Evolutionary conservation across 495 filamentous ascomycete genomes (phyloP), one percentile per base, ranked within the genome.

Genomic region (Penicillium chermesinum): DNA sequence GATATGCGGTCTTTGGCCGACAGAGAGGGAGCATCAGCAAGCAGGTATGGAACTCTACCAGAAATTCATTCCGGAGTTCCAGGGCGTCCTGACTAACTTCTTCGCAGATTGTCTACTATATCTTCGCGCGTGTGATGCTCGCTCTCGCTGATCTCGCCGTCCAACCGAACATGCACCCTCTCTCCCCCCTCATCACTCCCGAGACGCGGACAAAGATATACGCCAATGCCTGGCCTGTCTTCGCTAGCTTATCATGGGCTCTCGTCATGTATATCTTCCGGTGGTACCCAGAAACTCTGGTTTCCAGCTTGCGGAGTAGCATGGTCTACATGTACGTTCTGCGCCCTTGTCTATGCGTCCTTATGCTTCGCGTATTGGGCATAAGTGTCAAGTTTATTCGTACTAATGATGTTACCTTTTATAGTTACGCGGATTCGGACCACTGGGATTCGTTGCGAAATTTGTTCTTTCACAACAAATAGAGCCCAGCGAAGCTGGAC

Each of bases 251-350:
- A 44, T 91, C 83, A 57, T 99, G 93, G 93, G 93, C 84, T 0
- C 62, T 76, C 35, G 91, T 99, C 44, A 99, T 99, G 93, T 93
- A 90, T 68, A 66, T 97, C 33, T 99, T 95, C 75, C 78, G 86
- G 49, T 89, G 86, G 83, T 81, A 96, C 71, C 87, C 91, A 8
- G 88, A 93, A 50, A 88, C 83, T 19, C 73, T 99, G 59, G 91
- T 94, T 71, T 78, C 81, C 39, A 95, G 90, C 66, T 70, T 99
- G 72, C 79, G 89, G 65, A 91, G 85, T 69, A 96, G 91, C 72
- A 99, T 99, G 93, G 85, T 83, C 50, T 99, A 97, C 66, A 95
- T 99, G 80, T 97, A 88, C 64, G 82, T 79, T n/a, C 14, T 35
- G 14, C 16, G 20, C 7, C 3, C 25, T 13, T 41, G 15, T n/a